Conservation (phyloP, 192 early-diverging fungal species). For the Funneliformis geosporum region DNA sequence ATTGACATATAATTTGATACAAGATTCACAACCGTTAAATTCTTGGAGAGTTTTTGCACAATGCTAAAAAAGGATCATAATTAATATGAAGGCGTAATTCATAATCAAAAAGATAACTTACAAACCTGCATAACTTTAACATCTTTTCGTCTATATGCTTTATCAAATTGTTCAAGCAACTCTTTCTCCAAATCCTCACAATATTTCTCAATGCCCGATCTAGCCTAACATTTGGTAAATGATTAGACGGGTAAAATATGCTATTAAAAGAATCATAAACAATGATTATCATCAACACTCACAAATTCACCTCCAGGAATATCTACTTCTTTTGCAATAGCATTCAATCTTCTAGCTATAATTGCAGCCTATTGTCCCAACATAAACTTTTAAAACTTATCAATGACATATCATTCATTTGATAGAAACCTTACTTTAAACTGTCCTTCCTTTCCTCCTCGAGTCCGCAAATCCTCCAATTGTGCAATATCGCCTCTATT, state of each 20-base stretch:
- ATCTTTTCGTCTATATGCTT: conserved; percentile 79
- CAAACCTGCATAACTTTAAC: conserved; percentile 71
- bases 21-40: conserved; percentile 95
- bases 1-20: conserved; percentile 93
- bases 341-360: conserved; percentile 79
- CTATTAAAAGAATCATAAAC: neutral
- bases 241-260: conserved; percentile 39
- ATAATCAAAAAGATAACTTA: neutral
- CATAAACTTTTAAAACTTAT: neutral
- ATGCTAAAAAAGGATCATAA: conserved; percentile 55
- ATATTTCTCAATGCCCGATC: conserved; percentile 85
- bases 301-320: conserved; percentile 66
- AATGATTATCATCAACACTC: conserved; percentile 22
- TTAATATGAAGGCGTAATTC: neutral
- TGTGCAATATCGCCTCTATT: conserved; percentile 71
- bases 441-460: conserved; percentile 81
- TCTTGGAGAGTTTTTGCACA: conserved; percentile 86
- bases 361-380: conserved; percentile 67
- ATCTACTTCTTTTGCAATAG: conserved; percentile 83
- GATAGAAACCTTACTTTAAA: conserved; percentile 54
- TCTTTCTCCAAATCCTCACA: conserved; percentile 91
- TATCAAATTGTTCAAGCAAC: conserved; percentile 85
- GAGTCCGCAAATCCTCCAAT: conserved; percentile 72
- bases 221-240: conserved; percentile 62
- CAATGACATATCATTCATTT: neutral